Percentiles rank a stretch among this genome's conserved stretches.
Conservation (phyloP, 23 red algal species). For the Gracilaria gracilis region DNA sequence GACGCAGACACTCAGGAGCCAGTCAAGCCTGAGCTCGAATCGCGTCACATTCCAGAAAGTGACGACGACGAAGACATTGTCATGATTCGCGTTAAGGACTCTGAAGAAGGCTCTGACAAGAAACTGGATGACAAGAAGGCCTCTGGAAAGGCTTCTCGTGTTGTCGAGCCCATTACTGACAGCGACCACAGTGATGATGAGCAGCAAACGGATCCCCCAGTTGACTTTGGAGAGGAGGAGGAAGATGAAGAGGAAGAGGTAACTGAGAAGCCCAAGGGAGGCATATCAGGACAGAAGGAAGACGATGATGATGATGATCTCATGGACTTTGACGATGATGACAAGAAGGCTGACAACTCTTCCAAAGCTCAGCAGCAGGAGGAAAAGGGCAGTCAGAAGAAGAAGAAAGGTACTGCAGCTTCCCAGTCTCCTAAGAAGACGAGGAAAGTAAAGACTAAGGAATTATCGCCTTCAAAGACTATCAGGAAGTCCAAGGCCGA, state of each 20-base stretch:
- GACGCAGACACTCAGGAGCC: constrained; percentile 67
- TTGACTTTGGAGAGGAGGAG: constrained; percentile 63
- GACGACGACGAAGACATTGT: constrained; percentile 30
- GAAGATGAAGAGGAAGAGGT: constrained; percentile 4
- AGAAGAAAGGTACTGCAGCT: neutral
- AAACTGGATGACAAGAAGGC: neutral
- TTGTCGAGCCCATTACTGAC: constrained; percentile 24
- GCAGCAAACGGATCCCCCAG: neutral
- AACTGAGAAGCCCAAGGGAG: neutral
- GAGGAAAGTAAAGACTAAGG: constrained; percentile 16
- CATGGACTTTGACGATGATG: neutral
- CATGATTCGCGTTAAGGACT: constrained; percentile 5
- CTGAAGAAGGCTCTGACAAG: neutral
- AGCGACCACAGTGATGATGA: constrained; percentile 49
- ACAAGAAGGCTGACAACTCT: neutral
- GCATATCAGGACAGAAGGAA: neutral
- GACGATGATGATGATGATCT: neutral
- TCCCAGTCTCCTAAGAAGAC: constrained; percentile 9
- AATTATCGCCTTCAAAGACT: constrained; percentile 26
- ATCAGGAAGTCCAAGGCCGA: constrained; percentile 33
- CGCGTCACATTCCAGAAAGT: constrained; percentile 17
- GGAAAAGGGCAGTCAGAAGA: neutral
- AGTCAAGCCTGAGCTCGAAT: constrained; percentile 19
- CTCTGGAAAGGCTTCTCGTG: neutral
- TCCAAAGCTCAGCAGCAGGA: neutral